These are phyloP conservation scores for Fusarium verrucosum DNA, from an alignment of 2,329 filamentous ascomycete genomes.

Conservation along the genomic window DNA sequence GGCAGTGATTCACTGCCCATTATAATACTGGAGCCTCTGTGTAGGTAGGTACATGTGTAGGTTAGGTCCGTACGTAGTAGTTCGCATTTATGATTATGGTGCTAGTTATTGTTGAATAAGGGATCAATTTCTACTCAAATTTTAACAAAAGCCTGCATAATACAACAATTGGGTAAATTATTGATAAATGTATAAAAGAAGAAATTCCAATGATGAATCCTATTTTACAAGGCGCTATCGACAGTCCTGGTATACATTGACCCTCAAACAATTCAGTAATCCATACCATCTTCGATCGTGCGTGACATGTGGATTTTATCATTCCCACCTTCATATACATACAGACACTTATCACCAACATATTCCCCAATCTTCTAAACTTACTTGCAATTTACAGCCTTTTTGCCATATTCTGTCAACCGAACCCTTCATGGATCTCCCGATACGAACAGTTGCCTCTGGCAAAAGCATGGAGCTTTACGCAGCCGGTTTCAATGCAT, in stretches of 20 bases:
- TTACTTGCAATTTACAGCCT: neutral
- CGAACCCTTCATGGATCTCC: slow-evolving; percentile 14
- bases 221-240: no score
- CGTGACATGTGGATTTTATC: neutral
- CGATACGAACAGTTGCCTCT: neutral
- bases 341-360: neutral
- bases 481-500: slow-evolving; percentile 67
- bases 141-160: no score
- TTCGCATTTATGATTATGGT: neutral
- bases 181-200: no score
- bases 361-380: no score
- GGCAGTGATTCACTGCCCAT: slow-evolving; percentile 25
- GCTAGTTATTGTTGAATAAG: neutral
- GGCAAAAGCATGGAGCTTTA: slow-evolving; percentile 58
- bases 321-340: neutral
- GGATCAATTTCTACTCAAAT: neutral
- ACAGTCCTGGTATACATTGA: neutral
- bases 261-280: neutral
- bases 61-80: no score
- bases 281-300: neutral
- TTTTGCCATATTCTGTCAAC: neutral
- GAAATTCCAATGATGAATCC: no score
- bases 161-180: no score
- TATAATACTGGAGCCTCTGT: neutral
- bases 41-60: neutral